Percentiles rank a stretch among this genome's conserved stretches.
phyloP scores from a whole-genome alignment of 352 stramenopile genomes.

The Pythium volutum region DNA sequence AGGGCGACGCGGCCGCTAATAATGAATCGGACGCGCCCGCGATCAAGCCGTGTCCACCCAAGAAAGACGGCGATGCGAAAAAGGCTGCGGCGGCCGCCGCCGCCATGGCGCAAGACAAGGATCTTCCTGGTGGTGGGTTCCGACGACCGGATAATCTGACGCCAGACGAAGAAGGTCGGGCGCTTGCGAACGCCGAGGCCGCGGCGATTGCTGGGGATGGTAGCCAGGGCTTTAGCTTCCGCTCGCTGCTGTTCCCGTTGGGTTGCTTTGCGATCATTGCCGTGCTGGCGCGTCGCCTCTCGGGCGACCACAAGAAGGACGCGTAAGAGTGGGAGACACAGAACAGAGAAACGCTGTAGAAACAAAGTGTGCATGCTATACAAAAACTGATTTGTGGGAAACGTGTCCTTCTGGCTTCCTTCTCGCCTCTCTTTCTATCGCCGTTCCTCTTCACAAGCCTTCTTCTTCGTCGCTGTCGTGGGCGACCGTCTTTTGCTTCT shows the following conservation, averaged over 20 bases:
- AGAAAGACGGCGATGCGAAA: constrained; percentile 45
- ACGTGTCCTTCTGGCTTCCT: neutral
- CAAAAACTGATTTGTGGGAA: too few species aligned
- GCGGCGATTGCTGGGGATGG: constrained; percentile 5
- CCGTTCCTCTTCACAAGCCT: constrained; percentile 7
- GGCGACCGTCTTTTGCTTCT: constrained; percentile 26
- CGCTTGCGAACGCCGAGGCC: constrained; percentile 6
- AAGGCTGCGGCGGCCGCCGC: constrained; percentile 23
- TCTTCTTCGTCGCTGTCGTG: constrained; percentile 42
- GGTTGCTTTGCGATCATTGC: constrained; percentile 50
- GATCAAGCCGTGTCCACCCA: constrained; percentile 68
- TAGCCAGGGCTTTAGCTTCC: constrained; percentile 19
- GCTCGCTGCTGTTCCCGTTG: constrained; percentile 47
- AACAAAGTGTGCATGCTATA: neutral
- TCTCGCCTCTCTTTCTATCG: neutral
- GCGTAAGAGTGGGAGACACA: constrained; percentile 29
- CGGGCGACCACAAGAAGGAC: constrained; percentile 74
- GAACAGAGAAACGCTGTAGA: neutral
- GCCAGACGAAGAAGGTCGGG: constrained; percentile 11
- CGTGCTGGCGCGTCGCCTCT: constrained; percentile 51
- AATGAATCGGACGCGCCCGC: constrained; percentile 29
- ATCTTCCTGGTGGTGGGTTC: constrained; percentile 61
- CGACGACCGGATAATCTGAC: constrained; percentile 18
- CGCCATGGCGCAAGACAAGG: constrained; percentile 35
- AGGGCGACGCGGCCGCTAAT: constrained; percentile 24